These are phyloP conservation scores for Lyophyllum shimeji DNA, from an alignment of 768 basidiomycete genomes.

Conservation along the genomic window DNA sequence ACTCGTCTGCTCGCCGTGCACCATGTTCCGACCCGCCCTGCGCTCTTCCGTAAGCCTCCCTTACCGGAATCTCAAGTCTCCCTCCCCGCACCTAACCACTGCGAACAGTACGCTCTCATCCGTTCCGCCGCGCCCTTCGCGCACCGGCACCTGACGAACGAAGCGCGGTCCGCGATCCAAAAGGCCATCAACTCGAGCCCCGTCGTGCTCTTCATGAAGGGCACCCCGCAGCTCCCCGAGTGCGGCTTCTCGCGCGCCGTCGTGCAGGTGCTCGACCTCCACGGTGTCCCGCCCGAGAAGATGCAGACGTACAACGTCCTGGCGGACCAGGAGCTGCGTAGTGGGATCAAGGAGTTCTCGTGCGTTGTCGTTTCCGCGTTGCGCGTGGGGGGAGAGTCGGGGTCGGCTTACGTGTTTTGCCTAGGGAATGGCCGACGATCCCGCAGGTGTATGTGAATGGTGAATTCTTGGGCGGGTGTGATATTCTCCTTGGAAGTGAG, in stretches of 20 bases:
- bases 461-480: constrained; percentile 96
- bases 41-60: constrained; percentile 41
- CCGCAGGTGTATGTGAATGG: constrained; percentile 94
- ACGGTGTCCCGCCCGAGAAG: constrained; percentile 79
- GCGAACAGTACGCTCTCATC: constrained; percentile 28
- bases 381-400: too few species aligned
- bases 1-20: not conserved
- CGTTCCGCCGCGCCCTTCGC: constrained; percentile 26
- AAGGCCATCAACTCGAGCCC: constrained; percentile 73
- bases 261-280: constrained; percentile 84
- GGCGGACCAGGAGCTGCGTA: constrained; percentile 80
- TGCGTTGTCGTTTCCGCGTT: constrained; percentile 45
- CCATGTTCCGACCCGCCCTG: constrained; percentile 47
- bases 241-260: constrained; percentile 97
- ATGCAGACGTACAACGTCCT: constrained; percentile 90
- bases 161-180: constrained; percentile 64
- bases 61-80: constrained; percentile 2
- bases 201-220: constrained; percentile 98
- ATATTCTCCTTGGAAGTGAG: constrained; percentile 89
- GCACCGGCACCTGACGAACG: constrained; percentile 55
- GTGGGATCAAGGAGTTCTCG: constrained; percentile 95
- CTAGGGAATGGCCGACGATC: constrained; percentile 96
- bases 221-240: constrained; percentile 80
- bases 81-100: constrained; percentile 2
- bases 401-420: not conserved